Evolutionary conservation across 2,329 filamentous ascomycete genomes (phyloP).

Genomic region (Trichoderma citrinoviride): DNA sequence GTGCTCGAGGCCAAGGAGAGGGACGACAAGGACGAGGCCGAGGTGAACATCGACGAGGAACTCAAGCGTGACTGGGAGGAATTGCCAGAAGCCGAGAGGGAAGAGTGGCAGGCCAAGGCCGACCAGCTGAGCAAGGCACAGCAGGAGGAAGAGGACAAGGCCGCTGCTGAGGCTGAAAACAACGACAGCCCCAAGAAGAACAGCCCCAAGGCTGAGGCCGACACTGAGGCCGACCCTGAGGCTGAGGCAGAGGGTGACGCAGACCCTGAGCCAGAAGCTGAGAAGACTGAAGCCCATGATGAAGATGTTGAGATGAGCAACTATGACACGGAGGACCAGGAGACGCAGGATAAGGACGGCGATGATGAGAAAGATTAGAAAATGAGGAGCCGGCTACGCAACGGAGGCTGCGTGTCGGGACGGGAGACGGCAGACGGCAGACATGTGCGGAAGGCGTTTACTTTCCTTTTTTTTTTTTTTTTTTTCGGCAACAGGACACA

Average conservation of each 20-base stretch:
- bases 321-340: constrained; percentile 45
- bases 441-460: constrained; percentile 13
- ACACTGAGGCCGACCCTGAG: constrained; percentile 12
- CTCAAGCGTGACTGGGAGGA: constrained; percentile 55
- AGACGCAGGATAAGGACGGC: constrained; percentile 37
- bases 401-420: not conserved
- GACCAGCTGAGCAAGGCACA: constrained; percentile 28
- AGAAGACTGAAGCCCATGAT: constrained; percentile 40
- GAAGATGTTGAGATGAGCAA: constrained; percentile 51
- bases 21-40: constrained; percentile 37
- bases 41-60: constrained; percentile 51
- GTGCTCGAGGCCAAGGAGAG: constrained; percentile 45
- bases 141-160: constrained; percentile 23
- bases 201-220: constrained; percentile 22
- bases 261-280: constrained; percentile 28
- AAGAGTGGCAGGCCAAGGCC: constrained; percentile 45
- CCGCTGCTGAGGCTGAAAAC: constrained; percentile 4
- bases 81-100: constrained; percentile 48
- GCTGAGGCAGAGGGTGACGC: constrained; percentile 27
- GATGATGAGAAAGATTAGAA: constrained; percentile 30
- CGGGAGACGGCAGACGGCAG: not conserved
- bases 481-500: not conserved
- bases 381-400: not conserved
- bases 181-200: constrained; percentile 22
- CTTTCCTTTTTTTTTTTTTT: not conserved